Conservation (phyloP, 1,284 basidiomycete genomes). For the Apiotrichum montevideense region DNA sequence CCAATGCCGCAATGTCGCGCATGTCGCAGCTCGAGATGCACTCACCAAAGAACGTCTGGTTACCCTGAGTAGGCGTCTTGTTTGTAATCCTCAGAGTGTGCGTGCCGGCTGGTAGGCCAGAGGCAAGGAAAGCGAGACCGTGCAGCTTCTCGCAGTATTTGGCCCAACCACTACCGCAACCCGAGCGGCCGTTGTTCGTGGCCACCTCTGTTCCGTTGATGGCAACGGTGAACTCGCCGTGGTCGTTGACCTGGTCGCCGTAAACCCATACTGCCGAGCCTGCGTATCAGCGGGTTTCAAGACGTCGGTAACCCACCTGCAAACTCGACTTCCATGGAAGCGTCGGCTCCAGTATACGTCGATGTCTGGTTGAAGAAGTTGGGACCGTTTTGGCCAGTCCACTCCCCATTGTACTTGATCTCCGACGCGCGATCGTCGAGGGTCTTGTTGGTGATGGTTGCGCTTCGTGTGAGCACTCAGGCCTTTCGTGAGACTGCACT, state of each 20-base stretch:
- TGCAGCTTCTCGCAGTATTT: slow-evolving; percentile 47
- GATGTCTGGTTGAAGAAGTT: slow-evolving; percentile 37
- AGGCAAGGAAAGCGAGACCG: slow-evolving; percentile 37
- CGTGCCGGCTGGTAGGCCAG: slow-evolving; percentile 27
- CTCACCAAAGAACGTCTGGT: slow-evolving; percentile 45
- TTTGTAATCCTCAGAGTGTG: slow-evolving; percentile 41
- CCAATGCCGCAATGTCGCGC: not conserved
- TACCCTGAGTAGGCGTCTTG: slow-evolving; percentile 23
- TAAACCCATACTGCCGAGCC: slow-evolving; percentile 46
- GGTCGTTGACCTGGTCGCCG: slow-evolving; percentile 49
- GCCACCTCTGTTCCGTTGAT: slow-evolving; percentile 34
- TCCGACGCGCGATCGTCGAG: slow-evolving; percentile 32
- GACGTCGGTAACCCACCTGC: slow-evolving; percentile 16
- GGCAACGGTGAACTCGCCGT: slow-evolving; percentile 42
- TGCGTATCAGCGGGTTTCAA: slow-evolving; percentile 2
- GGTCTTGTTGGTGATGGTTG: slow-evolving; percentile 38
- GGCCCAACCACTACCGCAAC: slow-evolving; percentile 37
- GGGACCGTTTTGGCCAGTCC: slow-evolving; percentile 40
- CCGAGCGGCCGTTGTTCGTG: slow-evolving; percentile 36
- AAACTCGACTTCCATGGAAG: slow-evolving; percentile 36
- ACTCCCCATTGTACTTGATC: slow-evolving; percentile 38
- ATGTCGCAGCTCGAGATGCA: not conserved
- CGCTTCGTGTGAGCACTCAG: slow-evolving; percentile 19
- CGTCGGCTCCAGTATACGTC: slow-evolving; percentile 35
- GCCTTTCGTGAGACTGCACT: slow-evolving; percentile 2